Percentiles rank a stretch among this genome's conserved stretches.
These are phyloP conservation scores for Russula vinacea DNA, from an alignment of 768 basidiomycete species.

Conservation along the genomic window DNA sequence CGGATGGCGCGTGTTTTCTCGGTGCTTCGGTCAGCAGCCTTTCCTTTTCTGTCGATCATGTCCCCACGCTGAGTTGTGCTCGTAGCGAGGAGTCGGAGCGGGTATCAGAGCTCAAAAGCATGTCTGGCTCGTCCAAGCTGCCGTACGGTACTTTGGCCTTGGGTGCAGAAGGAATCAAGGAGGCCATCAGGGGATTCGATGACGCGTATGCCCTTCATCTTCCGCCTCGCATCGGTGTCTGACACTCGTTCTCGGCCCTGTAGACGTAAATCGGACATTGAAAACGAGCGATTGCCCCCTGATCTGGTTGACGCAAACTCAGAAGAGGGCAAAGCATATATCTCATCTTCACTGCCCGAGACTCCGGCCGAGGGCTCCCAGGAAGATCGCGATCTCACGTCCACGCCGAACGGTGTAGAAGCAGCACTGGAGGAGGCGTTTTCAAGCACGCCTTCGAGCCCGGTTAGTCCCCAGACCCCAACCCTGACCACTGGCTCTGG, in stretches of 20 bases:
- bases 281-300: conserved; percentile 97
- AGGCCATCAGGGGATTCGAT: conserved; percentile 88
- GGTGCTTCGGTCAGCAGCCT: conserved; percentile 70
- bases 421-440: conserved; percentile 37
- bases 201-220: conserved; percentile 72
- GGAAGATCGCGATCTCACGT: conserved; percentile 33
- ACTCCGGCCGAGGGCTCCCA: conserved; percentile 50
- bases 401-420: conserved; percentile 35
- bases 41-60: neutral
- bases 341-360: conserved; percentile 48
- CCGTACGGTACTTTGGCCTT: conserved; percentile 82
- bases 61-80: conserved; percentile 2
- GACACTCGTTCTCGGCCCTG: neutral
- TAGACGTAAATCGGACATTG: conserved; percentile 96
- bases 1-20: conserved; percentile 96
- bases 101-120: conserved; percentile 93
- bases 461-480: conserved; percentile 32
- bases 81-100: conserved; percentile 94
- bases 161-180: conserved; percentile 92
- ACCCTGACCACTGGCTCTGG: conserved; percentile 31
- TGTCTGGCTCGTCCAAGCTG: conserved; percentile 71
- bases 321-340: conserved; percentile 61
- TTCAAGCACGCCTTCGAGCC: conserved; percentile 30
- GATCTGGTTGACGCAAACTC: conserved; percentile 84
- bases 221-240: neutral